Evolutionary conservation across 331 rosid genomes (phyloP), one percentile per base, ranked within the genome.

Genomic region (Saraca asoca): DNA sequence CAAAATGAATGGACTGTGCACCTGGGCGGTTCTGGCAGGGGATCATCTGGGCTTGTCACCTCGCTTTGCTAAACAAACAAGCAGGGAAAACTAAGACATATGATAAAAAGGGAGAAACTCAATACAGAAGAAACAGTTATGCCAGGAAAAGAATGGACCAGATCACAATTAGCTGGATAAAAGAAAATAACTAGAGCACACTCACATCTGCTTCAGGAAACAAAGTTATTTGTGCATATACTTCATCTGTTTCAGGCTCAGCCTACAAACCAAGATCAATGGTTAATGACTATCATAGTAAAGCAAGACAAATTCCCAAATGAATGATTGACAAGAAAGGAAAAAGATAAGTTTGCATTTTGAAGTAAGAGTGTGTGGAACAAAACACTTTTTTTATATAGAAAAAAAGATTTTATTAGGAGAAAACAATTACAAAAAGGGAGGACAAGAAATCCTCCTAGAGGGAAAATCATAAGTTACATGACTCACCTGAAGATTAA

Each of bases 181-280:
- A 8, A 15, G n/a, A 69, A 73, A 46, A 45, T 56, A 53, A 9
- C 63, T 1, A 24, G 68, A 50, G 46, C 73, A 57, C 95, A 57
- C 95, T 85, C 79, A 93, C 98, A 82, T 93, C 84, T 52, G 80
- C 43, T 54, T 84, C 98, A 9, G 98, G 98, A 54, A 93, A 77
- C 74, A 93, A 78, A 75, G 98, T 86, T 72, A 93, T 82, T 64
- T 93, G 96, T 17, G 96, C 95, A 78, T 93, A 93, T 39, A 93
- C 98, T 84, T 93, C 96, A 61, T 93, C 98, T 10, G 96, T 87
- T 45, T 93, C 98, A n/a, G 91, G 81, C 82, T 93, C 98, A 73
- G 98, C 98, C 98, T 93, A 81, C 80, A 73, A 59, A 67, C 62
- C 80, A 75, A 64, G 70, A 52, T 73, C 44, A 69, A 58, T 58